Base-by-base conservation (phyloP, 495 filamentous ascomycete genomes). In the Penicillium desertorum region DNA sequence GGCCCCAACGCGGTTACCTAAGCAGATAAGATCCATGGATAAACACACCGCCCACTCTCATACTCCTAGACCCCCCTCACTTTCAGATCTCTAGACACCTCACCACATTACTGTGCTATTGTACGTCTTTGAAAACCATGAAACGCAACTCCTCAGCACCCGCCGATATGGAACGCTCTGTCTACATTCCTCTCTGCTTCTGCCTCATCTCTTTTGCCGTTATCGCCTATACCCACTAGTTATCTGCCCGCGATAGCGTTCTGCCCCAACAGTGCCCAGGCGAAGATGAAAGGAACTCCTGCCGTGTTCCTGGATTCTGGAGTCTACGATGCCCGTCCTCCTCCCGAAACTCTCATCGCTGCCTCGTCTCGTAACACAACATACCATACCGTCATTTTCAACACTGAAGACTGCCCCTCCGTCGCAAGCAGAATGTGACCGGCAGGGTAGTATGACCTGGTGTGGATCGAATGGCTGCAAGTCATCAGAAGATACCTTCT, bases 191-290 rank as follows among this genome's bases (percentile, higher is more conserved):
- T 16, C 67, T 76, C 22, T 75, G 74, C 57, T 71, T 76, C 65
- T 76, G 74, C 62, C 62, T 76, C 41, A 65, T 76, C 58, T 76
- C 74, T 37, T 76, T 76, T 56, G 74, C 74, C 10, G 74, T 76
- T 49, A 69, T 76, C 63, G 69, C 69, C 59, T 76, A 73, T 51
- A 51, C 66, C 62, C 71, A 73, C 62, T 75, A 65, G 60, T 55
- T 32, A 29, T 57, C 56, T 7, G 16, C 14, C 27, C 6, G n/a
- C 43, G 47, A 45, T 51, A 50, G 32, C 39, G 29, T 36, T 58
- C 37, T 37, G 45, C 45, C 36, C 56, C 45, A 45, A 17, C 58
- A 25, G 16, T 36, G 16, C 42, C 45, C 32, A 34, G 50, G 52
- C 44, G 4, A 22, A 51, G 34, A 54, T 43, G 29, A 43, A 36